A percentile compares a stretch with the other conserved stretches of the same genome.
These are phyloP conservation scores for Mucor piriformis DNA, from an alignment of 371 early-diverging fungal genomes.

Conservation along the genomic window DNA sequence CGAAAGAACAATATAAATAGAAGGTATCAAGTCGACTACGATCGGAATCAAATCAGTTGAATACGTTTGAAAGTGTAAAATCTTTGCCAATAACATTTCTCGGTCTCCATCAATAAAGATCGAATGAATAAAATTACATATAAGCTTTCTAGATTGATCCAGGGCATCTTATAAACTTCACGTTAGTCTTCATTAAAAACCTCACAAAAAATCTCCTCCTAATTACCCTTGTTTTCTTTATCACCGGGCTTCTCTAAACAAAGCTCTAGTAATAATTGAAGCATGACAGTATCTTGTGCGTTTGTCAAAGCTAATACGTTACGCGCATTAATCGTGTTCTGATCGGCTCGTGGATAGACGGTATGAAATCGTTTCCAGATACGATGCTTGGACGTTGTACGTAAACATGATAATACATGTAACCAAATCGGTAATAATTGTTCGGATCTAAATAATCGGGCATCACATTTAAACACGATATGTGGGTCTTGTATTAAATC, in stretches of 20 bases:
- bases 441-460: conserved; percentile 52
- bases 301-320: conserved; percentile 55
- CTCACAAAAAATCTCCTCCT: too few relatives aligned
- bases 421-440: conserved; percentile 53
- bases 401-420: conserved; percentile 46
- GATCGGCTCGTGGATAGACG: conserved; percentile 15
- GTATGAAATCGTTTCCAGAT: conserved; percentile 50
- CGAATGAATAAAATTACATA: conserved; percentile 59
- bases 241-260: conserved; percentile 35
- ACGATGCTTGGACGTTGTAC: conserved; percentile 46
- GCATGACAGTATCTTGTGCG: conserved; percentile 56
- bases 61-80: conserved; percentile 67
- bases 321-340: conserved; percentile 40
- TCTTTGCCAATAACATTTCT: conserved; percentile 56
- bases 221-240: conserved; percentile 18
- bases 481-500: conserved; percentile 54
- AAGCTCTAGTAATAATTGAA: conserved; percentile 55
- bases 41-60: conserved; percentile 55
- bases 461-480: conserved; percentile 54
- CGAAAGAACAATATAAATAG: conserved; percentile 56
- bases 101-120: conserved; percentile 60
- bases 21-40: conserved; percentile 58
- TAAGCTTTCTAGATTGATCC: conserved; percentile 41
- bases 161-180: too few relatives aligned
- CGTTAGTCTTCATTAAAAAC: too few relatives aligned